These are phyloP conservation scores for Blastobotrys petasosporus DNA, from an alignment of 1,139 yeast species.

Conservation along the genomic window DNA sequence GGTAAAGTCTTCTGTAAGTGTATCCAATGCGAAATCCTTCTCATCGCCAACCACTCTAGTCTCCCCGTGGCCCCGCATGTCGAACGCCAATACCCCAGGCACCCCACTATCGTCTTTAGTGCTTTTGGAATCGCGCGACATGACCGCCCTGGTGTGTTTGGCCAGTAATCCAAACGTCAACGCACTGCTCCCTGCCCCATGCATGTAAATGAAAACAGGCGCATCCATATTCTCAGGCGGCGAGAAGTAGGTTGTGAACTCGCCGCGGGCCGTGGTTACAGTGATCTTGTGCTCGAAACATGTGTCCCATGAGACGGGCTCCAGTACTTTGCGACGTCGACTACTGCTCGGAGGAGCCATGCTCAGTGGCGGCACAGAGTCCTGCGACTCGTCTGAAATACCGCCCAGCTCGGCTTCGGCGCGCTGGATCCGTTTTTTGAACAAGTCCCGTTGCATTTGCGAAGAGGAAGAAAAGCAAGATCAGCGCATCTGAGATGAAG, in stretches of 20 bases:
- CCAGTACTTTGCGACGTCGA: slow-evolving; percentile 2
- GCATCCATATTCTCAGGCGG: slow-evolving; percentile 43
- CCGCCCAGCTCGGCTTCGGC: slow-evolving; percentile 10
- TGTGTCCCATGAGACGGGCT: slow-evolving; percentile 34
- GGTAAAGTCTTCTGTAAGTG: slow-evolving; percentile 53
- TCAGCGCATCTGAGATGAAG: too few relatives aligned
- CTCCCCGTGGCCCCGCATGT: slow-evolving; percentile 78
- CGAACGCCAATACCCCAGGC: slow-evolving; percentile 65
- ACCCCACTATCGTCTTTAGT: slow-evolving; percentile 23
- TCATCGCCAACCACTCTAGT: slow-evolving; percentile 32
- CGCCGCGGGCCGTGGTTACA: slow-evolving; percentile 17
- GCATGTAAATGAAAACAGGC: slow-evolving; percentile 70
- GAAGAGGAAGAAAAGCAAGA: too few relatives aligned
- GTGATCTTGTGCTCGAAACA: slow-evolving; percentile 37
- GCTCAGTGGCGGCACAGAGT: slow-evolving; percentile 8
- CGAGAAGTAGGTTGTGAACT: slow-evolving; percentile 55
- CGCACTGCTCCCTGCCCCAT: slow-evolving; percentile 93
- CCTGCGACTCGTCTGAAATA: slow-evolving; percentile 1
- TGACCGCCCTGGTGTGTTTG: slow-evolving; percentile 20
- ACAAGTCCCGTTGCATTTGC: slow-evolving; percentile 15
- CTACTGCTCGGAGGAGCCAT: slow-evolving; percentile 6
- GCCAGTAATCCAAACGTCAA: slow-evolving; percentile 63
- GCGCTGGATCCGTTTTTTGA: slow-evolving; percentile 14
- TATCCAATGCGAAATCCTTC: slow-evolving; percentile 44
- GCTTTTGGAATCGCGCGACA: slow-evolving; percentile 12